Conservation (phyloP, 2,329 filamentous ascomycete genomes). For the Curvularia spicifera region DNA sequence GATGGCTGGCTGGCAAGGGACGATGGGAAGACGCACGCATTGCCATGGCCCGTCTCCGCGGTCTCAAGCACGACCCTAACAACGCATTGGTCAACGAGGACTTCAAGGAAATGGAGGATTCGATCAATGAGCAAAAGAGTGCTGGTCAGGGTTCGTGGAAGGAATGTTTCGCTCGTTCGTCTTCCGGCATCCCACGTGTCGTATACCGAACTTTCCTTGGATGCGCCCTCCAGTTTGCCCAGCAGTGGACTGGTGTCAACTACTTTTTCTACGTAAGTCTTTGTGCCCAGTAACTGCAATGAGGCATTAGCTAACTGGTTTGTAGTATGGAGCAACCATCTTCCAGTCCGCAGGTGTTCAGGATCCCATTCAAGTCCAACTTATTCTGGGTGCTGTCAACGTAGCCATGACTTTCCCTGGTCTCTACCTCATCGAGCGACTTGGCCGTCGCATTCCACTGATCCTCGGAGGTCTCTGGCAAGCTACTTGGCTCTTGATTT, state of each 20-base stretch:
- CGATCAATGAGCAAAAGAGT: constrained; percentile 37
- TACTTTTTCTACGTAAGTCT: constrained; percentile 55
- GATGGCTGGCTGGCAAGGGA: constrained; percentile 57
- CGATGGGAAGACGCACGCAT: constrained; percentile 58
- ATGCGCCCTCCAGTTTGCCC: constrained; percentile 39
- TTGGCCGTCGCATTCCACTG: constrained; percentile 71
- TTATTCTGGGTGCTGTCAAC: constrained; percentile 64
- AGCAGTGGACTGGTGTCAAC: constrained; percentile 55
- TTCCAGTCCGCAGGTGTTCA: constrained; percentile 70
- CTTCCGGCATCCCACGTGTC: constrained; percentile 51
- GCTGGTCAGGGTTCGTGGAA: constrained; percentile 39
- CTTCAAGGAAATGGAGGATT: constrained; percentile 51
- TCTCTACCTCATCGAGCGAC: constrained; percentile 71
- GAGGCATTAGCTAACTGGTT: constrained; percentile 45
- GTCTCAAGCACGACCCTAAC: constrained; percentile 56
- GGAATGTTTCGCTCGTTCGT: constrained; percentile 42
- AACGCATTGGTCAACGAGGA: constrained; percentile 59
- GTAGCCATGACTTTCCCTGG: constrained; percentile 71
- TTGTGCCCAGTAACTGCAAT: constrained; percentile 13
- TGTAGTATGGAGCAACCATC: constrained; percentile 66
- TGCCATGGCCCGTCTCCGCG: constrained; percentile 62
- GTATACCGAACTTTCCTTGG: constrained; percentile 43
- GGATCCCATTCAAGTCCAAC: constrained; percentile 61
- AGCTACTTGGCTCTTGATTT: constrained; percentile 68
- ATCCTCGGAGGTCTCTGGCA: constrained; percentile 72